Evolutionary conservation across 1,284 basidiomycete species (phyloP), one percentile per base, ranked within the genome.

Genomic region (Ceratobasidium papillatum): DNA sequence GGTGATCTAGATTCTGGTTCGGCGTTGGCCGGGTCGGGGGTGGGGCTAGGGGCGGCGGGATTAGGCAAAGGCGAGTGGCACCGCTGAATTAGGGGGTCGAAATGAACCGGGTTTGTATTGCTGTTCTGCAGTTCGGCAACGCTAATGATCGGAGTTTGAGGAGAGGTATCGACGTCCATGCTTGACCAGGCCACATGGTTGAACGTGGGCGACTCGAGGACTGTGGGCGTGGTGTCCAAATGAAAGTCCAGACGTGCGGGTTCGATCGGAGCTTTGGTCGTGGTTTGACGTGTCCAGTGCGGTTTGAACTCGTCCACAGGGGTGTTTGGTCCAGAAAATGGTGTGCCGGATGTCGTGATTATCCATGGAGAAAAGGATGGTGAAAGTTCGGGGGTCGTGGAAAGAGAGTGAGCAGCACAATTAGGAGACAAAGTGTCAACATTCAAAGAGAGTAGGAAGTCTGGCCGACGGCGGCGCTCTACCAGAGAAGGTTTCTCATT

Each of bases 291-390:
- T 38, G 64, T 45, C 30, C 41, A 27, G 32, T 38, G 30, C 19
- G 19, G 45, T 19, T 66, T 41, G 30, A 25, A 22, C n/a, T 11
- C 22, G 27, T 52, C 49, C 11, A 49, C 36, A 27, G 66, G 66
- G n/a, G 66, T 69, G 41, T n/a, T 25, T 7, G 52, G 66, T 7
- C 22, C 52, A n/a, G 66, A 56, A 4, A 34, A 59, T n/a, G 66
- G 22, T 34, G 52, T 47, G 41, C 41, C 27, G 11, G 36, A 36
- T 32, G 25, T 17, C 11, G 52, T 25, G 25, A 22, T 27, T 69
- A 30, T 30, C 2, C 34, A 3, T 30, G 66, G 41, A 2, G 54
- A 69, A 34, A 38, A 30, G 12, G 51, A 25, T 1, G 66, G 66
- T 19, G 54, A 69, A 58, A 58, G 36, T 14, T 25, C 38, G 22